A percentile compares a stretch with the other conserved stretches of the same genome.
phyloP scores from a whole-genome alignment of 2,329 filamentous ascomycete genomes.

The Dactylellina drechsleri region DNA sequence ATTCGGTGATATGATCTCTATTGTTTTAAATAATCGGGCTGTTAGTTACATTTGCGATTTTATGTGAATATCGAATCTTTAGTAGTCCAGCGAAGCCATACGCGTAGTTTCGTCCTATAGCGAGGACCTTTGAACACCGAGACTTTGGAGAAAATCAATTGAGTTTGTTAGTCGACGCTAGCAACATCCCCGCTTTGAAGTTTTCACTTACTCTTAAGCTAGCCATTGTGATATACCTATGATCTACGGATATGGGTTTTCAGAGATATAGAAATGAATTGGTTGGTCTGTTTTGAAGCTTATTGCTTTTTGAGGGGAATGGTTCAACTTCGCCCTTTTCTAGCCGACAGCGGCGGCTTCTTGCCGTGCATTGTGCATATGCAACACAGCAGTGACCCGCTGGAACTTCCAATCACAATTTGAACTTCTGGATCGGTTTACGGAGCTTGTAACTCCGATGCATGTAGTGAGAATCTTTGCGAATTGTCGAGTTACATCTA shows the following conservation, averaged over 20 bases:
- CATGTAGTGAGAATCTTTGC: too few species aligned
- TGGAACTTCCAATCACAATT: conserved; percentile 34
- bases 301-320: conserved; percentile 12
- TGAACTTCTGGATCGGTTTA: not conserved
- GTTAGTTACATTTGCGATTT: not conserved
- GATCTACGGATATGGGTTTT: not conserved
- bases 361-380: not conserved
- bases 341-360: conserved; percentile 19
- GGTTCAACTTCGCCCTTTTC: conserved; percentile 15
- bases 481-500: too few species aligned
- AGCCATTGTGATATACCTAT: conserved; percentile 24
- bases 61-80: not conserved
- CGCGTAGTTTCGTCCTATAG: conserved; percentile 53
- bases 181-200: not conserved
- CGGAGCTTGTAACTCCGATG: not conserved
- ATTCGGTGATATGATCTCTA: conserved; percentile 85
- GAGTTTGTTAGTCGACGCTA: conserved; percentile 4
- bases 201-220: conserved; percentile 31
- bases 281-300: not conserved
- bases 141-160: conserved; percentile 21
- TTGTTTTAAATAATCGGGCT: conserved; percentile 1
- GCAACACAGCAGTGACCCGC: conserved; percentile 12
- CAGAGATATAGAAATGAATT: not conserved
- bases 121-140: conserved; percentile 51
- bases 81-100: conserved; percentile 18